Percentiles rank a stretch among this genome's conserved stretches.
These are phyloP conservation scores for Microcyclosporella mali DNA, from an alignment of 2,329 filamentous ascomycete species.

Conservation along the genomic window DNA sequence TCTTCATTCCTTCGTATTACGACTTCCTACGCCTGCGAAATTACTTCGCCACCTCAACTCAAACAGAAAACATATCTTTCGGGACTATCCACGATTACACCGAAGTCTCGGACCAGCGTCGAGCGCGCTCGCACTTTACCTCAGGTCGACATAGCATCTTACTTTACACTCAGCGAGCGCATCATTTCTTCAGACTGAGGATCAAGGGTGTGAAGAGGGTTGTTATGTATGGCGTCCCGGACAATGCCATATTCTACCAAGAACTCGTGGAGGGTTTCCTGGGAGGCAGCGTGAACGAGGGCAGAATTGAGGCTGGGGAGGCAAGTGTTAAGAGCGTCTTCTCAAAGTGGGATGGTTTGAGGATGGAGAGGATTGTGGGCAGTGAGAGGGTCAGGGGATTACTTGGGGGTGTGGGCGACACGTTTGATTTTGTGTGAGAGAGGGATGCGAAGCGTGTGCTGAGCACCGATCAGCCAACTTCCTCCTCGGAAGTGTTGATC, in stretches of 20 bases:
- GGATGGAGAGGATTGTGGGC: conserved; percentile 82
- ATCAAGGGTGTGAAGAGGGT: conserved; percentile 75
- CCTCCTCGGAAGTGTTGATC: too few relatives aligned
- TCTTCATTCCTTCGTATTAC: conserved; percentile 89
- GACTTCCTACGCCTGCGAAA: conserved; percentile 94
- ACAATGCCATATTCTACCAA: conserved; percentile 75
- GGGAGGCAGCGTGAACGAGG: conserved; percentile 49
- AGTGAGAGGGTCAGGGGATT: conserved; percentile 74
- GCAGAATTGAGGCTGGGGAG: conserved; percentile 48
- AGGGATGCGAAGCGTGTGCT: too few relatives aligned
- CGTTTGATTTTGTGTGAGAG: conserved; percentile 95
- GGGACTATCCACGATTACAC: conserved; percentile 87
- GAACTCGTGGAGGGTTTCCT: conserved; percentile 68
- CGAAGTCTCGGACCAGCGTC: conserved; percentile 67
- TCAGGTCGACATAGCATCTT: conserved; percentile 75
- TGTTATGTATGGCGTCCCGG: conserved; percentile 85
- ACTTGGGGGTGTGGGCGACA: conserved; percentile 66
- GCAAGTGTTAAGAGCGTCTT: conserved; percentile 57
- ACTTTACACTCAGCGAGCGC: conserved; percentile 89
- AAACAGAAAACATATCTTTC: conserved; percentile 58
- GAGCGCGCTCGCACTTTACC: conserved; percentile 81
- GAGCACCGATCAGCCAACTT: too few relatives aligned
- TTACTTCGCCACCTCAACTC: conserved; percentile 68
- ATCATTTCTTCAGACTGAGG: conserved; percentile 88
- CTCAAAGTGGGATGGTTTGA: conserved; percentile 82